These are phyloP conservation scores for Hemisphaericaspora lyxosophila DNA, from an alignment of 1,139 yeast species.

Conservation along the genomic window DNA sequence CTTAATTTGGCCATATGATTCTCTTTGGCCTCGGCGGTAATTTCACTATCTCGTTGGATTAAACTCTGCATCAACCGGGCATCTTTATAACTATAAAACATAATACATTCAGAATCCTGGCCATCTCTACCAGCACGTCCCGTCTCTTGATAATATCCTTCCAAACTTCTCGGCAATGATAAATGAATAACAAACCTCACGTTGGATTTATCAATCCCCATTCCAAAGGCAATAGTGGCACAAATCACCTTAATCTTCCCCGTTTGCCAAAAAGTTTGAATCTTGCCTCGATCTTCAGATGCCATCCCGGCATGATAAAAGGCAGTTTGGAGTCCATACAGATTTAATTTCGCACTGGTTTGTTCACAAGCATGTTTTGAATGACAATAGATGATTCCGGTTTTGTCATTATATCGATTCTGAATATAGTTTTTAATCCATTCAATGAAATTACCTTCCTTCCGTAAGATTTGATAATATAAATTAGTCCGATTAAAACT, in stretches of 20 bases:
- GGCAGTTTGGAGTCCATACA: slow-evolving; percentile 64
- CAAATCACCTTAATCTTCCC: slow-evolving; percentile 75
- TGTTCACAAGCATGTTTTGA: slow-evolving; percentile 88
- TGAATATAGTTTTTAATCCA: slow-evolving; percentile 61
- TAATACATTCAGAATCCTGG: slow-evolving; percentile 69
- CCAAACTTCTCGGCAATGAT: slow-evolving; percentile 86
- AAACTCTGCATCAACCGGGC: slow-evolving; percentile 70
- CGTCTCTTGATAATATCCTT: slow-evolving; percentile 96
- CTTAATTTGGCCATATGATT: slow-evolving; percentile 75
- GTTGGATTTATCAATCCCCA: slow-evolving; percentile 98
- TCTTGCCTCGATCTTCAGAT: slow-evolving; percentile 65
- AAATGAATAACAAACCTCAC: slow-evolving; percentile 89
- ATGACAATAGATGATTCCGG: slow-evolving; percentile 94
- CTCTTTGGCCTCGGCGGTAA: slow-evolving; percentile 65
- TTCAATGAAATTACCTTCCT: slow-evolving; percentile 55
- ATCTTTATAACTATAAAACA: slow-evolving; percentile 79
- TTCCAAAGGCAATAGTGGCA: slow-evolving; percentile 97
- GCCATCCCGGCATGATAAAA: slow-evolving; percentile 95
- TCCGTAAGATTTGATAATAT: slow-evolving; percentile 72
- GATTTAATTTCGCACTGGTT: slow-evolving; percentile 60
- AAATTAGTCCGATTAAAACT: slow-evolving; percentile 90
- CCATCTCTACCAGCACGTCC: slow-evolving; percentile 99
- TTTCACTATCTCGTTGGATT: slow-evolving; percentile 73
- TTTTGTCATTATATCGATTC: slow-evolving; percentile 51
- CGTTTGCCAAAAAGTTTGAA: slow-evolving; percentile 82